These are phyloP conservation scores for Smithsoniella earleae DNA, from an alignment of 163 green algal species.

Conservation along the genomic window DNA sequence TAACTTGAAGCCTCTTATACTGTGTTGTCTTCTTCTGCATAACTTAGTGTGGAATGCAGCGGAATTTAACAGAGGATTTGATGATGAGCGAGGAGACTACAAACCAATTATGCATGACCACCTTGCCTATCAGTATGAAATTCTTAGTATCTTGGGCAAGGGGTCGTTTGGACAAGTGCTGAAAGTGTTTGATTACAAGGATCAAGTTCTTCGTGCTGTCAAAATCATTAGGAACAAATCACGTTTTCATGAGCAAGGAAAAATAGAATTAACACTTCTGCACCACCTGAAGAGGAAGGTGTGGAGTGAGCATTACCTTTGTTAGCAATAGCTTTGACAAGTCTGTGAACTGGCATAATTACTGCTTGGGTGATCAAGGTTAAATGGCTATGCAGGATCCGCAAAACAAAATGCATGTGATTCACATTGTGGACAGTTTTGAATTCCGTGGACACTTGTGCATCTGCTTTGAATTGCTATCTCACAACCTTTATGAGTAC, in stretches of 20 bases:
- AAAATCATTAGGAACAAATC: constrained; percentile 89
- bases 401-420: constrained; percentile 40
- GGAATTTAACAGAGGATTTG: constrained; percentile 56
- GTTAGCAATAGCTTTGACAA: too few species aligned
- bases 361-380: not conserved
- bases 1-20: not conserved
- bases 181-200: constrained; percentile 61
- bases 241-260: constrained; percentile 77
- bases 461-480: constrained; percentile 85
- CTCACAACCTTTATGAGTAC: constrained; percentile 85
- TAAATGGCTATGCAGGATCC: constrained; percentile 44
- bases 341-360: too few species aligned
- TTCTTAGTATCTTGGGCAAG: constrained; percentile 61
- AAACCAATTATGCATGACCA: constrained; percentile 61
- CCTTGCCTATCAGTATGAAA: constrained; percentile 75
- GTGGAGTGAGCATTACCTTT: too few species aligned
- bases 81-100: constrained; percentile 81
- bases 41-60: constrained; percentile 11
- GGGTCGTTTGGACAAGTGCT: constrained; percentile 79
- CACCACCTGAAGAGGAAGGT: constrained; percentile 48
- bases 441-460: constrained; percentile 78
- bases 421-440: constrained; percentile 61
- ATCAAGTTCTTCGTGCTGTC: constrained; percentile 44
- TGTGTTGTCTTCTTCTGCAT: not conserved
- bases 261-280: constrained; percentile 77